Evolutionary conservation across 768 basidiomycete genomes (phyloP), one percentile per base, ranked within the genome.

Genomic region (Mycena haematopus): DNA sequence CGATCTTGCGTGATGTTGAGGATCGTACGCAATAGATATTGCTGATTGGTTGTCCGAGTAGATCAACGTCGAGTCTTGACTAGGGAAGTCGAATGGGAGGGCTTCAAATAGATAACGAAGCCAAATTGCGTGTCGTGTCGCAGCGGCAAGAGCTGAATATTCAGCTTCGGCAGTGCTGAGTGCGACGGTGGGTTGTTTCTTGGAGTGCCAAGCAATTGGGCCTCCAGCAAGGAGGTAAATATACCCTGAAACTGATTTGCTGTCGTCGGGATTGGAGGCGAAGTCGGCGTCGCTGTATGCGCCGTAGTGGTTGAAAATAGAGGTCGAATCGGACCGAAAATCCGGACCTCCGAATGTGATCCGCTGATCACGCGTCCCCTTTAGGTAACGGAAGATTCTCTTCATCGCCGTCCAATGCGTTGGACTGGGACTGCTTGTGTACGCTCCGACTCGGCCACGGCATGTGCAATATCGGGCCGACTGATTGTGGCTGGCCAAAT

Each of bases 191-290:
- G 54, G 54, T 33, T 56, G 54, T 33, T 56, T 56, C 54, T 56
- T 56, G 1, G 54, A 46, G 14, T 63, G 59, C 74, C 74, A 75
- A n/a, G n/a, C n/a, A n/a, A n/a, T n/a, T n/a, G n/a, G n/a, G n/a
- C n/a, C n/a, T n/a, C n/a, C n/a, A n/a, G n/a, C n/a, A n/a, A n/a
- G n/a, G n/a, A n/a, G n/a, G n/a, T n/a, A n/a, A n/a, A n/a, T n/a
- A n/a, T n/a, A n/a, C n/a, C n/a, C n/a, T n/a, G n/a, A n/a, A n/a
- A n/a, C n/a, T n/a, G n/a, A n/a, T n/a, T n/a, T n/a, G n/a, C n/a
- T n/a, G n/a, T n/a, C n/a, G n/a, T n/a, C n/a, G n/a, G n/a, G n/a
- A n/a, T n/a, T n/a, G n/a, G n/a, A n/a, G n/a, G n/a, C n/a, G n/a
- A n/a, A n/a, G n/a, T n/a, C n/a, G n/a, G n/a, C n/a, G n/a, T n/a